Evolutionary conservation across 495 filamentous ascomycete genomes (phyloP).

Genomic region (Copromyces sp.): DNA sequence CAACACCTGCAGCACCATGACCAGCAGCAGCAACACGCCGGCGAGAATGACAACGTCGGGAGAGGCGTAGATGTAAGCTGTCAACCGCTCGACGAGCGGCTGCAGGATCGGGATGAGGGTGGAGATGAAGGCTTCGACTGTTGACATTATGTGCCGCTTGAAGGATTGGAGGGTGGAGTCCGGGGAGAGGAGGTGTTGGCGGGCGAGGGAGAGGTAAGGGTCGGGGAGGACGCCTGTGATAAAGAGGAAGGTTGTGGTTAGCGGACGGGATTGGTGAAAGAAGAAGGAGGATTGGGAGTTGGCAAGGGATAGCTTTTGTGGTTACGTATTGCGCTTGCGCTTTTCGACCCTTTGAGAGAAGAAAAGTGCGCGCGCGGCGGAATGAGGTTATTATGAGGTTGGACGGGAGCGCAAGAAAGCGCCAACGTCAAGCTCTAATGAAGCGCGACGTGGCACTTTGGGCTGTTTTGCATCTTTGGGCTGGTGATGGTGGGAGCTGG

Average conservation of each 20-base stretch:
- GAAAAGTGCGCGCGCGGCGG: neutral
- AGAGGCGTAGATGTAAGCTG: slow-evolving; percentile 25
- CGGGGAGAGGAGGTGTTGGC: slow-evolving; percentile 28
- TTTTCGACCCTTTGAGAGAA: neutral
- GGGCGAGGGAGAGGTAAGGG: slow-evolving; percentile 22
- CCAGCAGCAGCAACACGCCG: slow-evolving; percentile 44
- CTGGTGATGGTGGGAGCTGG: neutral
- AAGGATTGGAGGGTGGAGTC: slow-evolving; percentile 25
- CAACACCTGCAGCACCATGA: slow-evolving; percentile 54
- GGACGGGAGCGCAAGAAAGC: neutral
- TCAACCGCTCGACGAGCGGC: slow-evolving; percentile 39
- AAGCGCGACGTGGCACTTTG: neutral
- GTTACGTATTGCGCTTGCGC: neutral
- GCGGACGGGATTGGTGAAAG: neutral
- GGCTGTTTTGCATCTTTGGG: neutral
- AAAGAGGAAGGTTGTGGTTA: neutral
- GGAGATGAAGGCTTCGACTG: slow-evolving; percentile 27
- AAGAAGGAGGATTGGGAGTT: neutral
- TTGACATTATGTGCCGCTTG: slow-evolving; percentile 18
- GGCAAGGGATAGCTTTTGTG: neutral
- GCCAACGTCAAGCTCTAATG: neutral
- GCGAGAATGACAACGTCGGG: slow-evolving; percentile 52
- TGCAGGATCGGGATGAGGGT: slow-evolving; percentile 25
- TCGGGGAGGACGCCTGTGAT: slow-evolving; percentile 32
- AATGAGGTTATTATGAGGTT: neutral